phyloP scores from a whole-genome alignment of 164 flowering plant species.

The Magnolia changhungtana region DNA sequence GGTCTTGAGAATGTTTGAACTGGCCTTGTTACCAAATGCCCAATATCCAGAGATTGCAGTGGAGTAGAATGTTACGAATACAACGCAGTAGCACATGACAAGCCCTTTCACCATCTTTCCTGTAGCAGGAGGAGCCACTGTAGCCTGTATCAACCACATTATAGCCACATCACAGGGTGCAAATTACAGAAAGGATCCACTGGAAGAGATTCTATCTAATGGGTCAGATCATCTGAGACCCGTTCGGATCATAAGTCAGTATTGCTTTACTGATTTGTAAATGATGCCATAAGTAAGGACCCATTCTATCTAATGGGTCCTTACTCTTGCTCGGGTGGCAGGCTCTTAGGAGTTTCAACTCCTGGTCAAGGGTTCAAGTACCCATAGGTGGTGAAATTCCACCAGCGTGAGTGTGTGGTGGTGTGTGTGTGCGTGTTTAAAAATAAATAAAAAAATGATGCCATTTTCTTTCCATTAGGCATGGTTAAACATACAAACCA shows the following conservation, averaged over 20 bases:
- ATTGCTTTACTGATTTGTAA: not conserved
- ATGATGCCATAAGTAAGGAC: not conserved
- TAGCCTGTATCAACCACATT: constrained; percentile 57
- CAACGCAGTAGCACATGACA: constrained; percentile 74
- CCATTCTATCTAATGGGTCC: no score
- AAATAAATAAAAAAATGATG: no score
- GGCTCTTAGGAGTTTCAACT: no score
- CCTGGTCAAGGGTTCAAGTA: no score
- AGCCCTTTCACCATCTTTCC: constrained; percentile 97
- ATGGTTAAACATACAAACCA: not conserved
- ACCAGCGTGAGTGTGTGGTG: no score
- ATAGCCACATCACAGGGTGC: not conserved
- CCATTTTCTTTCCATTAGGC: not conserved
- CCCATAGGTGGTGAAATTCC: no score
- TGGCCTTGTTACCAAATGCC: constrained; percentile 74
- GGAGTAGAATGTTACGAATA: constrained; percentile 78
- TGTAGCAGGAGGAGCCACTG: constrained; percentile 92
- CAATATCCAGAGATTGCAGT: constrained; percentile 81
- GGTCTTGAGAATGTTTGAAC: constrained; percentile 72
- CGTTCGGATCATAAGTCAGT: not conserved
- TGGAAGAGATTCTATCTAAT: not conserved
- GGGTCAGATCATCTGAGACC: not conserved
- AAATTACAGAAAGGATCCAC: not conserved
- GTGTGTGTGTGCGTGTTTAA: no score
- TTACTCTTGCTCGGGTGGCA: no score